Evolutionary conservation across 495 filamentous ascomycete genomes (phyloP).

Genomic region (Aspergillus mulundensis): DNA sequence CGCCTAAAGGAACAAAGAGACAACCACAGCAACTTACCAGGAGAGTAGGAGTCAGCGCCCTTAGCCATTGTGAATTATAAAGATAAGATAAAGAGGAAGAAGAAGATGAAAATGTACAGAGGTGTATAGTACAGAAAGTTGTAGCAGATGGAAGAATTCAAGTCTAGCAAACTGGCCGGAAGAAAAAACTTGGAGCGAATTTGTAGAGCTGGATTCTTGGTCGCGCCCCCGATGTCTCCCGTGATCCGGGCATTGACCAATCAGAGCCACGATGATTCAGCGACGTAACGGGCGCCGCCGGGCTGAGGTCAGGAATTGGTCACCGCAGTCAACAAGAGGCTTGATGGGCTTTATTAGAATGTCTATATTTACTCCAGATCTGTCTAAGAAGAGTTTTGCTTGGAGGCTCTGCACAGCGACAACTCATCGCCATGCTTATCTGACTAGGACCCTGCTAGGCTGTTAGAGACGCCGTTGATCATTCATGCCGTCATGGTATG

Average conservation of each 20-base stretch:
- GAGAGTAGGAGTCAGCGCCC: constrained; percentile 35
- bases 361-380: background rate
- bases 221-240: constrained; percentile 33
- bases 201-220: constrained; percentile 27
- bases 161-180: constrained; percentile 16
- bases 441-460: background rate
- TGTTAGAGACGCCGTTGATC: background rate
- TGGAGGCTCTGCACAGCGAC: background rate
- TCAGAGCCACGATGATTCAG: constrained; percentile 38
- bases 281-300: constrained; percentile 34
- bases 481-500: constrained; percentile 8
- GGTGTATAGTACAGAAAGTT: constrained; percentile 16
- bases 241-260: constrained; percentile 35
- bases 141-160: constrained; percentile 9
- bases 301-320: constrained; percentile 22
- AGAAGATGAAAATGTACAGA: constrained; percentile 27
- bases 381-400: background rate
- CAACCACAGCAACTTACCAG: constrained; percentile 33
- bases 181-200: constrained; percentile 31
- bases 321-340: background rate
- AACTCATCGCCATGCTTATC: background rate
- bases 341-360: background rate
- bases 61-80: constrained; percentile 50
- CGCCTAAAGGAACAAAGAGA: background rate
- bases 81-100: constrained; percentile 22